Percentiles rank a stretch among this genome's conserved stretches.
Conservation (phyloP, 371 early-diverging fungal species). For the Lichtheimia corymbifera region DNA sequence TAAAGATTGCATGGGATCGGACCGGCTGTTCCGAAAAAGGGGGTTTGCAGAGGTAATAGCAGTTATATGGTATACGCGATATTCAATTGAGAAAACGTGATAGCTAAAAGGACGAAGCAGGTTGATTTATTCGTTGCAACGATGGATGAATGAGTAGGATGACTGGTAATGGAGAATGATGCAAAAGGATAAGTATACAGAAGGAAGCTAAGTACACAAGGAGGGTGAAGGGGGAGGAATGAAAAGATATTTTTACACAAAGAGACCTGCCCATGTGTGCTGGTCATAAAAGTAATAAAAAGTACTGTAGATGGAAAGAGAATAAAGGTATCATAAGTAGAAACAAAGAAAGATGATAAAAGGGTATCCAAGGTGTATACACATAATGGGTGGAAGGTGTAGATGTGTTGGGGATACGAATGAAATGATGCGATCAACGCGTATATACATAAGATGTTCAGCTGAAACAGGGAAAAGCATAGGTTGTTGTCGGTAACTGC, state of each 20-base stretch:
- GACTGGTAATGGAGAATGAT: neutral
- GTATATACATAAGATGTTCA: conserved; percentile 19
- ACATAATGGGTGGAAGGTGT: neutral
- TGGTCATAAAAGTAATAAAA: neutral
- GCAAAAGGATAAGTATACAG: too few species aligned
- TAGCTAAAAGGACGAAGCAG: neutral
- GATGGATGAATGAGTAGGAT: conserved; percentile 1
- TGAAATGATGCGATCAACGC: conserved; percentile 7
- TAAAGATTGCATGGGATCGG: neutral
- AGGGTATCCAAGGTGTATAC: neutral
- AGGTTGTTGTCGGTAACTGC: neutral
- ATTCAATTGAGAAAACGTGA: neutral
- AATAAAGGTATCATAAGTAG: neutral
- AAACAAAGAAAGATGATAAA: neutral
- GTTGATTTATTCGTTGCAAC: neutral
- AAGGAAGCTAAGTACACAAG: conserved; percentile 3
- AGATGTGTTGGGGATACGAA: neutral
- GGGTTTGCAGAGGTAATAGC: neutral
- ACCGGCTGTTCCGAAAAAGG: neutral
- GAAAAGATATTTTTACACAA: neutral
- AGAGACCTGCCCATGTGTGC: conserved; percentile 1
- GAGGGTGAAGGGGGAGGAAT: neutral
- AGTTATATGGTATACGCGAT: neutral
- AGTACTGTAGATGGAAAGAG: neutral
- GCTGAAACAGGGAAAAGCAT: neutral